phyloP scores from a whole-genome alignment of 202 grass and related monocot species.

The Cymbopogon flexuosus region DNA sequence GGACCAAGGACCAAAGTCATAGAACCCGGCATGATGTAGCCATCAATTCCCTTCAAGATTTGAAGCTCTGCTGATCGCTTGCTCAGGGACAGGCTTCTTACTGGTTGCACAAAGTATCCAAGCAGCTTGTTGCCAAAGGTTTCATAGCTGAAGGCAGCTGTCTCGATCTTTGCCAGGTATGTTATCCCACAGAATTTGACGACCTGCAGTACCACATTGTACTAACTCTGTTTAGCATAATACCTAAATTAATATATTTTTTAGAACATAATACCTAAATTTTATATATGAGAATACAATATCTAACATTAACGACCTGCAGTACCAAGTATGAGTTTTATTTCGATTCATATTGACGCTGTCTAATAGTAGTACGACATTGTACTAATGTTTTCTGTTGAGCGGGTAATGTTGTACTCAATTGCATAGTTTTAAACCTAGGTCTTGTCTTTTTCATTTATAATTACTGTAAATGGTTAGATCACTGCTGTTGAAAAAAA shows the following conservation, averaged over 20 bases:
- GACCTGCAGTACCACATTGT: background rate
- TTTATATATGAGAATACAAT: background rate
- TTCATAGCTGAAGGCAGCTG: constrained; percentile 22
- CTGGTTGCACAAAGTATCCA: constrained; percentile 18
- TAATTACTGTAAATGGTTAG: background rate
- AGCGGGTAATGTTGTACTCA: background rate
- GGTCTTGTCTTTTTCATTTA: background rate
- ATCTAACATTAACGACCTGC: background rate
- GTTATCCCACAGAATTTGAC: constrained; percentile 32
- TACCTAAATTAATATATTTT: background rate
- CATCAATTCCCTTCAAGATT: constrained; percentile 29
- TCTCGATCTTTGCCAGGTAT: background rate
- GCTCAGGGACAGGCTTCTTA: constrained; percentile 18
- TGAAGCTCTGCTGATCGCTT: constrained; percentile 6
- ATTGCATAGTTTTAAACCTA: background rate
- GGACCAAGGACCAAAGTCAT: constrained; percentile 28
- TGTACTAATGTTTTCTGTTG: background rate
- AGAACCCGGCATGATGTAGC: constrained; percentile 33
- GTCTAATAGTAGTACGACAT: background rate
- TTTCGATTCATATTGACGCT: background rate
- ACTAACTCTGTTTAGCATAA: background rate
- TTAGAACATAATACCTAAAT: background rate
- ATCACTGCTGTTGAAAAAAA: background rate
- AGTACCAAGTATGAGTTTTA: background rate
- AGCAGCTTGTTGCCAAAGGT: constrained; percentile 35